These are phyloP conservation scores for Sphaerosporella brunnea DNA, from an alignment of 495 filamentous ascomycete genomes.

Conservation along the genomic window DNA sequence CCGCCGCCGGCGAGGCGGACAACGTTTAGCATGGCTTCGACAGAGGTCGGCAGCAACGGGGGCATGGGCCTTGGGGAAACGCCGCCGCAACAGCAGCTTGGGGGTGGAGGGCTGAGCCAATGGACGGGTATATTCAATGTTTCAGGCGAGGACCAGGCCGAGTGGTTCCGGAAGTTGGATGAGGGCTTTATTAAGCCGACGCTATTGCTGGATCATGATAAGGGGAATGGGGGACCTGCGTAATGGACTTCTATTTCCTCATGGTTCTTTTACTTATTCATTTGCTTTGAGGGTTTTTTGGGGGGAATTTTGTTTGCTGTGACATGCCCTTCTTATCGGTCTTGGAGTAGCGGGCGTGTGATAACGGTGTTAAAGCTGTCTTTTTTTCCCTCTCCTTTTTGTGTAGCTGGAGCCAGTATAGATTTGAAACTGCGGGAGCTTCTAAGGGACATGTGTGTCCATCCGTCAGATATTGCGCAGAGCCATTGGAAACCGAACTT, in stretches of 20 bases:
- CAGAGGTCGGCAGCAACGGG: constrained; percentile 31
- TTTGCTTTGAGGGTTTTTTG: not conserved
- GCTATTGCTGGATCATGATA: constrained; percentile 54
- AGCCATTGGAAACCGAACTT: no score
- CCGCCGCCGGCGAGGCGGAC: constrained; percentile 30
- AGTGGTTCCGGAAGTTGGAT: constrained; percentile 82
- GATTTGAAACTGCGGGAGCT: no score
- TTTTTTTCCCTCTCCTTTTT: no score
- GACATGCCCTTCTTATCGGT: not conserved
- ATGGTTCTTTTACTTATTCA: not conserved
- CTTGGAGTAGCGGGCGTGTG: no score
- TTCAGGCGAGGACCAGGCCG: constrained; percentile 70
- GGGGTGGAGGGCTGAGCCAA: constrained; percentile 49
- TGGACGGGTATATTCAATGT: constrained; percentile 46
- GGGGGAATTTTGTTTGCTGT: not conserved
- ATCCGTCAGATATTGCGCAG: no score
- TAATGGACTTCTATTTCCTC: not conserved
- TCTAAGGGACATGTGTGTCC: no score
- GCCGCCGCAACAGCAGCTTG: constrained; percentile 27
- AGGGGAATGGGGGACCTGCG: not conserved
- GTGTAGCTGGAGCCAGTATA: no score
- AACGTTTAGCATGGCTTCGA: constrained; percentile 37
- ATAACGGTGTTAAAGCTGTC: not conserved
- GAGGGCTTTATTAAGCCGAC: constrained; percentile 94
- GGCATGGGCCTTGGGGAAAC: constrained; percentile 26